Conservation (phyloP, 2,329 filamentous ascomycete species). For the Aspergillus unguis region DNA sequence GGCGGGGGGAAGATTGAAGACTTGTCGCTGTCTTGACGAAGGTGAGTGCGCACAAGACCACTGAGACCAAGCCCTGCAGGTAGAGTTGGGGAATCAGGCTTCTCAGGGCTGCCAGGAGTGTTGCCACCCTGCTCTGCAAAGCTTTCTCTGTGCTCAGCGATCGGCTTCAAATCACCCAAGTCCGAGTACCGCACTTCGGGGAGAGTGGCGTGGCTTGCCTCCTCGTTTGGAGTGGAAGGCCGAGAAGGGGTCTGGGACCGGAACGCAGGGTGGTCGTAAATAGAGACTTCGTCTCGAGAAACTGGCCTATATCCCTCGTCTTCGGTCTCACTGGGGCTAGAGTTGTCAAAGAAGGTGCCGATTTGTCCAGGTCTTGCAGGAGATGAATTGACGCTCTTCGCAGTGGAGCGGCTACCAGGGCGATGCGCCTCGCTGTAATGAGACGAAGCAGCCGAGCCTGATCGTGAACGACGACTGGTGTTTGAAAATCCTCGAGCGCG, state of each 20-base stretch:
- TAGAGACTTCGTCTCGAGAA: constrained; percentile 25
- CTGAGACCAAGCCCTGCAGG: constrained; percentile 64
- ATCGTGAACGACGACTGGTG: constrained; percentile 36
- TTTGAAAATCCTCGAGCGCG: constrained; percentile 36
- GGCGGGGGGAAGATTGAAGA: constrained; percentile 71
- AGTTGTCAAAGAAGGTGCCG: constrained; percentile 35
- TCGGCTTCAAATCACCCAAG: constrained; percentile 39
- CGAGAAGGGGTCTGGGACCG: constrained; percentile 34
- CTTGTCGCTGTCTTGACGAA: constrained; percentile 74
- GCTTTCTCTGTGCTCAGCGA: constrained; percentile 32
- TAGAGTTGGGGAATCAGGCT: constrained; percentile 73
- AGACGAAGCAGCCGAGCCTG: constrained; percentile 36
- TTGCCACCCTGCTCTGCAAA: constrained; percentile 7
- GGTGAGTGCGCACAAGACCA: constrained; percentile 77
- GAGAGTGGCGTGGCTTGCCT: constrained; percentile 26
- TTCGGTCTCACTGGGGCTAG: constrained; percentile 39
- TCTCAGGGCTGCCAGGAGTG: constrained; percentile 24
- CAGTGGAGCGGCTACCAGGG: constrained; percentile 23
- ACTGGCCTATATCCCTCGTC: constrained; percentile 32
- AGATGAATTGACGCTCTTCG: constrained; percentile 29
- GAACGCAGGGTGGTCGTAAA: constrained; percentile 38
- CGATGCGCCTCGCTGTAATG: constrained; percentile 33
- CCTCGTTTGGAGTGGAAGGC: constrained; percentile 26
- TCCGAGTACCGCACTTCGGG: constrained; percentile 39
- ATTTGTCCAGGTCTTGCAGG: constrained; percentile 23